Base-by-base conservation (phyloP, 495 filamentous ascomycete species). In the Aspergillus nidulans region DNA sequence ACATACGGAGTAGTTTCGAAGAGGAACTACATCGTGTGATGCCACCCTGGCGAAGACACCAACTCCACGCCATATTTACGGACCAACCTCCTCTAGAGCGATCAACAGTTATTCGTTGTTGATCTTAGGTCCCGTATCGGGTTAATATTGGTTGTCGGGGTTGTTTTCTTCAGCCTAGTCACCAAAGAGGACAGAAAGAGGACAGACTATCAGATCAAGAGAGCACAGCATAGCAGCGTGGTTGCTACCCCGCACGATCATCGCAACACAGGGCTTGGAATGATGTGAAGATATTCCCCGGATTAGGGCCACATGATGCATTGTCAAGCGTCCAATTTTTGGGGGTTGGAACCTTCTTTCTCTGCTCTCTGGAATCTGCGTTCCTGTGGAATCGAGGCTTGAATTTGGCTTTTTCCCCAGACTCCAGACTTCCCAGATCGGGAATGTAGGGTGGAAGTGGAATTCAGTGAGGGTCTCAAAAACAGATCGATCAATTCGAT, bases 191-290 rank as follows among this genome's bases (percentile, higher is more conserved):
- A 28, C 24, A 18, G n/a, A n/a, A n/a, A 46, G 24, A 25, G 18
- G 8, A 21, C 18, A 50, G 48, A 52, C 38, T 52, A 52, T 42
- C 25, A 36, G 20, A 42, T 10, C 16, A 52, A 52, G 23, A 42
- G 36, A 40, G 26, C 38, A 40, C 36, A 41, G 25, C 36, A 42
- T 52, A 24, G 25, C 24, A 30, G 10, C 49, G n/a, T 43, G 40
- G 2, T 21, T 18, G 18, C 41, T 59, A 59, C 57, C 57, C 57
- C 57, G 57, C 57, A 59, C 57, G 57, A 59, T 59, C 57, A 52
- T 54, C 57, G 15, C 23, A 42, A 38, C n/a, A 28, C 43, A 24
- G 24, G 28, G 34, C 53, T 55, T 55, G 53, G 57, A 38, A 40
- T 45, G 42, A 45, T 9, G 7, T 26, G 9, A 39, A 16, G 24